phyloP scores from a whole-genome alignment of 306 rosid species.

The Parietaria judaica region DNA sequence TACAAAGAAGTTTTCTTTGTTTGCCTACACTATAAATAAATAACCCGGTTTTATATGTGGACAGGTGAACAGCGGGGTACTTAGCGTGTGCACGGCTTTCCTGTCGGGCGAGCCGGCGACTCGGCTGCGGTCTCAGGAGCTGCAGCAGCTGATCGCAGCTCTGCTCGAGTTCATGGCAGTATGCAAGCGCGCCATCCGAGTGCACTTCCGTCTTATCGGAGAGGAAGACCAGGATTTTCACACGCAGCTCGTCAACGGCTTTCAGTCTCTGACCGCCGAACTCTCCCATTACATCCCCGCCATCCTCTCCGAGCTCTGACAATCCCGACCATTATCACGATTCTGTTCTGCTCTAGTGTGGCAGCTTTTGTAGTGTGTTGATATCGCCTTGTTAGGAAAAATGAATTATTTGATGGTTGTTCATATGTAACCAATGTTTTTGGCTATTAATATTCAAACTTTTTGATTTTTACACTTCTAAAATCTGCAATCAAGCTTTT shows the following conservation, averaged over 20 bases:
- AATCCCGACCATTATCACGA: background rate
- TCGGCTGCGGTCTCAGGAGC: conserved; percentile 86
- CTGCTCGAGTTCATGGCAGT: conserved; percentile 99
- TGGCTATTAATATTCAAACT: conserved; percentile 5
- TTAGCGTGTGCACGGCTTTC: conserved; percentile 97
- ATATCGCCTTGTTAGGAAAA: conserved; percentile 18
- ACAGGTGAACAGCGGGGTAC: conserved; percentile 95
- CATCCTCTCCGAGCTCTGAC: conserved; percentile 80
- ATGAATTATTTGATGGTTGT: conserved; percentile 14
- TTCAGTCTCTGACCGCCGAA: conserved; percentile 93
- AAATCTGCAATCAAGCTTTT: background rate
- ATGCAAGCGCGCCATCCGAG: conserved; percentile 95
- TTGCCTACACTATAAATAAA: background rate
- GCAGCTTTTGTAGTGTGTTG: conserved; percentile 22
- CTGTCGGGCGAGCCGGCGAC: conserved; percentile 97
- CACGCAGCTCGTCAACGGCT: conserved; percentile 94
- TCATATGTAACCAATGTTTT: conserved; percentile 16
- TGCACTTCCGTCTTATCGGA: conserved; percentile 84
- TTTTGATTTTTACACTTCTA: background rate
- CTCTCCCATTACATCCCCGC: conserved; percentile 96
- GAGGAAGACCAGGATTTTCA: conserved; percentile 99
- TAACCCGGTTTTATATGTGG: background rate
- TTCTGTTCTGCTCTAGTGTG: conserved; percentile 12
- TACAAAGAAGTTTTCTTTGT: too few species aligned
- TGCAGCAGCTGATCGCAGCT: conserved; percentile 96